Base-by-base conservation (phyloP, 306 rosid genomes). In the Ceratonia siliqua region DNA sequence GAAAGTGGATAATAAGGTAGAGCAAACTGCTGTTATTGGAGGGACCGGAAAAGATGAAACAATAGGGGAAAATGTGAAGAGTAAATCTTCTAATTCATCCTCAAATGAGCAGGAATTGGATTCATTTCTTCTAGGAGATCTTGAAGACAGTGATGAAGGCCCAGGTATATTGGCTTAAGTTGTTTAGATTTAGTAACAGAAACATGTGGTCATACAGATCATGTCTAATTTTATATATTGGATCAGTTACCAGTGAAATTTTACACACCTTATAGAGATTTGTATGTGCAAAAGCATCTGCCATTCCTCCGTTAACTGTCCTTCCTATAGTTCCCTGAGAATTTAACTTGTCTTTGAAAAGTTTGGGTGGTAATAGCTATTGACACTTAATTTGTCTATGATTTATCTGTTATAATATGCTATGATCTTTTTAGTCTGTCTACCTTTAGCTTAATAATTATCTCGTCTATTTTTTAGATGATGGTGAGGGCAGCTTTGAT, bases 101-200 rank as follows among this genome's bases (percentile, higher is more conserved):
- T 82, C 92, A 18, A 81, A 86, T 63, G 98, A 91, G 79, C 97
- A 91, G 80, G 98, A 94, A 78, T 71, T 91, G 84, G 97, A 94
- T 76, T 79, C 90, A 18, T 94, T 94, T 79, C 96, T 94, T 71
- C 91, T 94, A 81, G 98, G 97, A 69, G 98, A 94, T 87, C 94
- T 89, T 81, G 98, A 94, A 84, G 98, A 89, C 81, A 89, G 96
- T 52, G 98, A 94, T 74, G 97, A 88, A 30, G 96, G 80, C 67
- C 85, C 85, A 78, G 98, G 98, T 94, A 82, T 69, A 42, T 82
- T 72, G 42, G 62, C 25, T 50, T 12, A 64, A 41, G 35, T 22
- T 50, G 57, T 61, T 45, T 36, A 69, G 66, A n/a, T 54, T 11
- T 30, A 2, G 36, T 57, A 35, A 2, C 36, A 35, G 18, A 30